Evolutionary conservation across 345 rosid genomes (phyloP).

Genomic region (Eucalyptus globulus): DNA sequence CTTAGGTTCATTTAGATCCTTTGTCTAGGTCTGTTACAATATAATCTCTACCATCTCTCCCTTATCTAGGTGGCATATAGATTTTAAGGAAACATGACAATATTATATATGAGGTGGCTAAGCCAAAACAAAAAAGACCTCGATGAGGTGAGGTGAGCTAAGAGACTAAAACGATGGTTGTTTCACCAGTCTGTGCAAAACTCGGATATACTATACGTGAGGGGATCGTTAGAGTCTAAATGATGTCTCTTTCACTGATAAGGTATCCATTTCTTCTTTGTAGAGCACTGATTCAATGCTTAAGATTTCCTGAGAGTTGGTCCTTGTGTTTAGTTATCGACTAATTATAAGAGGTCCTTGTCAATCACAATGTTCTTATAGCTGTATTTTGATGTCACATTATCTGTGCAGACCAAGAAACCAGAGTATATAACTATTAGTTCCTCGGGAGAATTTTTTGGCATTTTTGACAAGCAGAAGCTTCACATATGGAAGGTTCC

Average conservation of each 20-base stretch:
- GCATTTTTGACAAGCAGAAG: constrained; percentile 42
- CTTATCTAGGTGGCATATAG: not conserved
- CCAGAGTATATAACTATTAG: constrained; percentile 49
- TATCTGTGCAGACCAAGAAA: constrained; percentile 37
- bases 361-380: not conserved
- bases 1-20: not conserved
- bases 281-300: not conserved
- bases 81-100: not conserved
- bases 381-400: not conserved
- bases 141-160: not conserved
- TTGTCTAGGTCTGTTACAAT: not conserved
- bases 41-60: not conserved
- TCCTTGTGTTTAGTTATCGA: not conserved
- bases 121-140: not conserved
- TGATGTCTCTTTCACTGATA: not conserved
- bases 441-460: constrained; percentile 54
- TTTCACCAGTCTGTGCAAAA: not conserved
- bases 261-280: not conserved
- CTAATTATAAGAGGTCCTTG: not conserved
- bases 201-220: not conserved
- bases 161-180: not conserved
- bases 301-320: not conserved
- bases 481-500: constrained; percentile 73
- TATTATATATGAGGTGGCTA: not conserved
- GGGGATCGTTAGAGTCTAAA: not conserved